Evolutionary conservation across 495 filamentous ascomycete species (phyloP), one percentile per base, ranked within the genome.

Genomic region (Aspergillus bridgeri): DNA sequence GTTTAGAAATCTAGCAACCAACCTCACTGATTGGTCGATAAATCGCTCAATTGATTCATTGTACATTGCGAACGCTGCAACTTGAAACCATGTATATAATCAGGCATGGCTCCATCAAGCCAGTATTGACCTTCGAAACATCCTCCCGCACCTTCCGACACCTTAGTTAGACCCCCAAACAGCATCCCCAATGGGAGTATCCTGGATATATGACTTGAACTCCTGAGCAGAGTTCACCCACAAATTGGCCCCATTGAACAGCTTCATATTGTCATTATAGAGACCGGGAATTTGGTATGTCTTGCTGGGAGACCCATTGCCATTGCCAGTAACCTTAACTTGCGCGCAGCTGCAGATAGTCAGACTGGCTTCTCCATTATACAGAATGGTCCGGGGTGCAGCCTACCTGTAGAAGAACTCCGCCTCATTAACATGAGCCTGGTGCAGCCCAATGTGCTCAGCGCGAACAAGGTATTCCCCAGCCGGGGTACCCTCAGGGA

Each of bases 391-490:
- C 55, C 13, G n/a, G 18, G 17, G 9, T 17, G 38, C n/a, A 38
- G 17, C 52, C 48, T 5, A 64, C 62, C 58, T 64, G 48, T 64
- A 64, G 19, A 61, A 64, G 27, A 64, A 58, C 52, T 64, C 62
- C 13, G 62, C 62, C 53, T 65, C 53, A 9, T 65, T 62, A 53
- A 1, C 25, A 7, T 62, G 59, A 6, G 62, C 59, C 11, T 50
- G 49, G n/a, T 65, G 62, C 8, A 65, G 62, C 38, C 62, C 82
- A n/a, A 87, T 76, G 19, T 79, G 77, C 64, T 87, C 83, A 53
- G 82, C 81, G 4, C 85, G 78, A 51, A 87, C 71, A 51, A 88
- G 80, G 58, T 88, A 88, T 55, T 86, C 79, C 51, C 85, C 85
- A 48, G 67, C 69, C 0, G 78, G 72, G 60, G 84, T 73, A 52